Evolutionary conservation across 139 green algal genomes (phyloP).

Genomic region (Micromonas commoda): DNA sequence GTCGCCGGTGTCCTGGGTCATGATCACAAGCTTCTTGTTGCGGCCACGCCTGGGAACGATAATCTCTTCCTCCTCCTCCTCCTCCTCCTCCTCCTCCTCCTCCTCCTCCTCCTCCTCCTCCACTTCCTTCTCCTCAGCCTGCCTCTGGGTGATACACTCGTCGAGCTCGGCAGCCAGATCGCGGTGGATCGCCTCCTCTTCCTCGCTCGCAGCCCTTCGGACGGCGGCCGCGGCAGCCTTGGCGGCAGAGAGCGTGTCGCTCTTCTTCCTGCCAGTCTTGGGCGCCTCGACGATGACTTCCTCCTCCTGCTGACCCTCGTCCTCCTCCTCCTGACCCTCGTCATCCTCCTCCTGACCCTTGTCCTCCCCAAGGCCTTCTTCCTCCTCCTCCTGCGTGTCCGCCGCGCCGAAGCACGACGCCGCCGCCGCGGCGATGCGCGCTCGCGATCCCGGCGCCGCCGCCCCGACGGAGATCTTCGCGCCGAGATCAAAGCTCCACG

Average conservation of each 20-base stretch:
- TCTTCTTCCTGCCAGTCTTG: slow-evolving; percentile 12
- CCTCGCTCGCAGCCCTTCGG: not conserved
- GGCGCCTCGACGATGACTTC: not conserved
- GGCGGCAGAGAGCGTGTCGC: not conserved
- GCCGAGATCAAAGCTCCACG: not conserved
- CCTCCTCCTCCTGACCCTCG: not conserved
- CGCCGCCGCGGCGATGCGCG: too few species aligned
- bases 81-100: not conserved
- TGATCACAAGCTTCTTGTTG: not conserved
- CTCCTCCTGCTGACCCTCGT: not conserved
- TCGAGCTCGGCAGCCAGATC: not conserved
- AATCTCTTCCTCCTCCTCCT: not conserved
- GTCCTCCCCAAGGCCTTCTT: not conserved
- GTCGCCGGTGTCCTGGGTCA: not conserved
- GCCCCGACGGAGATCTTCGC: not conserved
- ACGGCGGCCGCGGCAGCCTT: not conserved
- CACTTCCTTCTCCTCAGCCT: not conserved
- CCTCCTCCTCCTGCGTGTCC: slow-evolving; percentile 2
- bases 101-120: not conserved
- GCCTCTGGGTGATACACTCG: not conserved
- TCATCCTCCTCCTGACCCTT: not conserved
- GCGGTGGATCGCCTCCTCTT: not conserved
- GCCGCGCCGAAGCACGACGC: too few species aligned
- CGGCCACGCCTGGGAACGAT: not conserved
- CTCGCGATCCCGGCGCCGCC: too few species aligned